Evolutionary conservation across 306 rosid genomes (phyloP).

Genomic region (Datisca glomerata): DNA sequence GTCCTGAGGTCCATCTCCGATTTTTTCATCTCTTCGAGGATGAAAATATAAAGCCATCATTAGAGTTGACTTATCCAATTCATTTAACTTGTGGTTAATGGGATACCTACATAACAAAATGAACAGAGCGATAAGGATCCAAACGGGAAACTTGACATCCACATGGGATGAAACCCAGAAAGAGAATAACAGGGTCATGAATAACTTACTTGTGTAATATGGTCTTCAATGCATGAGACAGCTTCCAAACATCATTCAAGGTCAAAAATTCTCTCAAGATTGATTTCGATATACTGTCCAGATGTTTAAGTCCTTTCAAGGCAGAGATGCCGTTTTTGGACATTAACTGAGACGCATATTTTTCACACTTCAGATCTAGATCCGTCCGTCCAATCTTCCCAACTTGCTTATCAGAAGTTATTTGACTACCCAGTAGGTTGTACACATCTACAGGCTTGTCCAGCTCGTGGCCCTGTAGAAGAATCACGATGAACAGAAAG

Average conservation of each 20-base stretch:
- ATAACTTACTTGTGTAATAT: slow-evolving; percentile 63
- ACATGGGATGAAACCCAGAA: too few relatives aligned
- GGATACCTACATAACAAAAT: slow-evolving; percentile 36
- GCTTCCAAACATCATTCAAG: slow-evolving; percentile 38
- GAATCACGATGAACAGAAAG: neutral
- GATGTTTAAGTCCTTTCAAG: slow-evolving; percentile 29
- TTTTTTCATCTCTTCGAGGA: slow-evolving; percentile 46
- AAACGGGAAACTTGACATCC: too few relatives aligned
- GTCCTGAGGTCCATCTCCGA: slow-evolving; percentile 46
- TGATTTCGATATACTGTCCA: slow-evolving; percentile 23
- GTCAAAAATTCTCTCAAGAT: slow-evolving; percentile 29
- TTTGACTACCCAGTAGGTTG: slow-evolving; percentile 34
- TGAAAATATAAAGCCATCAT: slow-evolving; percentile 56
- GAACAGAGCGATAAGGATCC: too few relatives aligned
- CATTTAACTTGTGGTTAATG: slow-evolving; percentile 39
- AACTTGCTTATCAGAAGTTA: slow-evolving; percentile 21
- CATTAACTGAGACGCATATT: slow-evolving; percentile 30
- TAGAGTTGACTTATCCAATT: slow-evolving; percentile 42
- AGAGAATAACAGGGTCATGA: slow-evolving; percentile 1
- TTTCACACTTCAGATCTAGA: slow-evolving; percentile 20
- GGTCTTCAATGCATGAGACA: slow-evolving; percentile 22
- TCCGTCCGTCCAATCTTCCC: slow-evolving; percentile 16
- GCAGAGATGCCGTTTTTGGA: slow-evolving; percentile 23
- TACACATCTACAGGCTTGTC: slow-evolving; percentile 44
- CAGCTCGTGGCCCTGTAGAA: slow-evolving; percentile 45